phyloP scores from a whole-genome alignment of 1,284 basidiomycete genomes.

The Cutaneotrichosporon cyanovorans region DNA sequence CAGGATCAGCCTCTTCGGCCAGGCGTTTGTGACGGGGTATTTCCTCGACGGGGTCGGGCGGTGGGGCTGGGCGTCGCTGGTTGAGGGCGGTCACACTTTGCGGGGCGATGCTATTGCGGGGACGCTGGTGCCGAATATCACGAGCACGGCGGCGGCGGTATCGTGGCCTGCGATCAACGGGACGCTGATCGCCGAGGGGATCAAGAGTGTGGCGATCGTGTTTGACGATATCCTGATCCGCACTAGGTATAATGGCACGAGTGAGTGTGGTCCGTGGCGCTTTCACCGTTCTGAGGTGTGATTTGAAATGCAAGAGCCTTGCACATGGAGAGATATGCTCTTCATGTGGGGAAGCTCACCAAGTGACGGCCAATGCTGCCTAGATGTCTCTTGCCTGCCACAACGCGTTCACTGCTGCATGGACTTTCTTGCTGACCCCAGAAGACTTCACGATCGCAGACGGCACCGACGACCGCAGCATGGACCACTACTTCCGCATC shows the following conservation, averaged over 20 bases:
- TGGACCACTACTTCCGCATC: conserved; percentile 30
- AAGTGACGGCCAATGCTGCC: too few relatives aligned
- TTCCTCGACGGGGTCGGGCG: conserved; percentile 40
- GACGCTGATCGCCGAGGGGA: conserved; percentile 11
- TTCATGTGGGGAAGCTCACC: too few relatives aligned
- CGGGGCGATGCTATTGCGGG: conserved; percentile 24
- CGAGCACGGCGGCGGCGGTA: conserved; percentile 8
- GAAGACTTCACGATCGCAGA: conserved; percentile 13
- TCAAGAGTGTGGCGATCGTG: conserved; percentile 21
- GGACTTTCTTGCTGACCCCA: too few relatives aligned
- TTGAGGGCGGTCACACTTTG: conserved; percentile 20
- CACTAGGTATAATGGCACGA: conserved; percentile 10
- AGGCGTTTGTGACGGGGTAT: conserved; percentile 35
- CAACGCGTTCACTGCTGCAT: neutral
- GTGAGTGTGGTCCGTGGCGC: conserved; percentile 14
- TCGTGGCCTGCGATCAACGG: conserved; percentile 15
- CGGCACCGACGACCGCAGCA: conserved; percentile 5
- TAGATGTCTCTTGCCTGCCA: conserved; percentile 1
- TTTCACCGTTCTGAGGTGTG: too few relatives aligned
- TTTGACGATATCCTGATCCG: conserved; percentile 27
- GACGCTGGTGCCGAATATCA: neutral
- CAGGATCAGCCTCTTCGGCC: conserved; percentile 29
- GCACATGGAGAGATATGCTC: too few relatives aligned
- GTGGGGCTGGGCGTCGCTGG: conserved; percentile 41
- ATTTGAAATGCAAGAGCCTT: too few relatives aligned